These are phyloP conservation scores for Eimeria sp. DNA, from an alignment of 169 alveolate species.

Conservation along the genomic window DNA sequence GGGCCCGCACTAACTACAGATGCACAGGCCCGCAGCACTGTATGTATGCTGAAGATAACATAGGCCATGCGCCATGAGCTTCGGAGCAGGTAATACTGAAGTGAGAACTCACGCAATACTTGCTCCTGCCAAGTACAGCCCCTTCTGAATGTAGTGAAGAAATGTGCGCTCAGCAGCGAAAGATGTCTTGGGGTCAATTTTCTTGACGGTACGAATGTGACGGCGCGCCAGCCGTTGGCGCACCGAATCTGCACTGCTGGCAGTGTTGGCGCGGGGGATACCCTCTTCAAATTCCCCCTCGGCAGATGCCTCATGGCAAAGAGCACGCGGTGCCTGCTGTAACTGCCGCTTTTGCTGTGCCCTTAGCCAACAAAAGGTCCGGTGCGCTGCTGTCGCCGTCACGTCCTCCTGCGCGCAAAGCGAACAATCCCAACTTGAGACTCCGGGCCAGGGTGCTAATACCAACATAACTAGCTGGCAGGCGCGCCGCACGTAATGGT, in stretches of 20 bases:
- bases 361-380: constrained; percentile 55
- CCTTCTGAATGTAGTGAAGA: constrained; percentile 87
- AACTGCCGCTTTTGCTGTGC: constrained; percentile 51
- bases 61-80: not conserved
- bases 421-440: not conserved
- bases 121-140: constrained; percentile 83
- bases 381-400: constrained; percentile 61
- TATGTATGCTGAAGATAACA: not conserved
- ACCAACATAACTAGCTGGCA: not conserved
- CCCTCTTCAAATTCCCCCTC: constrained; percentile 46
- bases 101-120: constrained; percentile 59
- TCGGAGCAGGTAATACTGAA: not conserved
- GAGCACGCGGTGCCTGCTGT: constrained; percentile 68
- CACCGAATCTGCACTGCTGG: constrained; percentile 53
- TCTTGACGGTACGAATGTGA: constrained; percentile 68
- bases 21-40: not conserved
- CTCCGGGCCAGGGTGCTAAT: not conserved
- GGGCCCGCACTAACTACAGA: not conserved
- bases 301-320: constrained; percentile 13
- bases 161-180: constrained; percentile 91
- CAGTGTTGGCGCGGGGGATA: not conserved
- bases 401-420: constrained; percentile 56
- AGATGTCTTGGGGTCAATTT: constrained; percentile 89
- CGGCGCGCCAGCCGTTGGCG: constrained; percentile 66
- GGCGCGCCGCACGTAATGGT: not conserved